Evolutionary conservation across 2,329 filamentous ascomycete genomes (phyloP), one percentile per base, ranked within the genome.

Genomic region (Trichoderma brevicompactum): DNA sequence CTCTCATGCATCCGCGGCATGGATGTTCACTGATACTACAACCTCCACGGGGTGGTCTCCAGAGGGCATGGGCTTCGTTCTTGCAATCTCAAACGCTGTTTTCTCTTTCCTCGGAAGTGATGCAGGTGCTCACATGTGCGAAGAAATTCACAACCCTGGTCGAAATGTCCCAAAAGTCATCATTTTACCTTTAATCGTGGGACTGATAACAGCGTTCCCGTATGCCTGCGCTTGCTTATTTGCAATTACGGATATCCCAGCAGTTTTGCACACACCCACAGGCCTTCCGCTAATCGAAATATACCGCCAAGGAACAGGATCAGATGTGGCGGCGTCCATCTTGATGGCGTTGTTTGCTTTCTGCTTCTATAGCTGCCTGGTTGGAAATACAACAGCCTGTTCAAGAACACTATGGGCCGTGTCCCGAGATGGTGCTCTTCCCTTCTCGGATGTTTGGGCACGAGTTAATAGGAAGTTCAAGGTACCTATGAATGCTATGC

Each of bases 131-230:
- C 70, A 72, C 36, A 55, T 72, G 9, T 71, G 69, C 0, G 70
- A 72, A 48, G 70, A 72, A 28, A 70, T 72, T 2, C 69, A 69
- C 0, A 70, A 72, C 28, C 70, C 70, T 2, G 65, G 69, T 5
- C 69, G 67, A 52, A 71, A 69, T n/a, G 70, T 71, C 0, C 70
- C 70, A 0, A 69, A 64, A 5, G 69, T 70, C 8, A 71, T 72
- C 60, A 65, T 72, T 1, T 68, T 69, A 12, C 70, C 70, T 0
- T 23, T 71, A 3, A 9, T 70, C 0, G 70, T 71, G 69, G 70
- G 70, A 0, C 8, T 71, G 1, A 36, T 71, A 0, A 71, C 70
- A 2, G 70, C 70, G 0, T 70, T 72, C 1, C 70, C 70, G 0
- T 72, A 71, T 52, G 66, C 67, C 3, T 23, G 65, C 0, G 63